Percentiles rank a stretch among this genome's conserved stretches.
Evolutionary conservation across 768 basidiomycete genomes (phyloP).

Genomic region (Cyclocybe aegerita): DNA sequence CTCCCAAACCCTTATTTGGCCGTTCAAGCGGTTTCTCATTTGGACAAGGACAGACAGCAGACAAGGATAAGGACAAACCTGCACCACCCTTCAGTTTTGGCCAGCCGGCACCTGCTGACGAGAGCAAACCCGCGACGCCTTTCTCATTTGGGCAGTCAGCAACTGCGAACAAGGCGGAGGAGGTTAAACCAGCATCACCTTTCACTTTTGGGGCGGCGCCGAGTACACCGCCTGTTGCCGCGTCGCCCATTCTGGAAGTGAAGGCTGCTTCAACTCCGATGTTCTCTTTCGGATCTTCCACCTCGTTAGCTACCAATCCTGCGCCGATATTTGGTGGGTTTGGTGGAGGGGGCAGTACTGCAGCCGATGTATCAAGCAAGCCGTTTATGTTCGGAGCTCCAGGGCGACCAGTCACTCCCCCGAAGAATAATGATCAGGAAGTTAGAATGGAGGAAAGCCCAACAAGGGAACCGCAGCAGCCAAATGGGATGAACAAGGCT

Average conservation of each 20-base stretch:
- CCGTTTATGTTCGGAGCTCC: conserved; percentile 51
- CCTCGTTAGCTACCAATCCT: conserved; percentile 17
- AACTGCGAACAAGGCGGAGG: conserved; percentile 8
- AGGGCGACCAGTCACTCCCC: conserved; percentile 62
- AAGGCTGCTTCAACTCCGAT: conserved; percentile 18
- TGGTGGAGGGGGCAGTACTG: conserved; percentile 40
- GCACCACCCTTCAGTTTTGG: neutral
- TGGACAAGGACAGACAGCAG: conserved; percentile 5
- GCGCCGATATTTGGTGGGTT: conserved; percentile 45
- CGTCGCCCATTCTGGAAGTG: conserved; percentile 14
- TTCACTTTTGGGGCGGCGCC: conserved; percentile 48
- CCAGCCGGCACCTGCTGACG: neutral
- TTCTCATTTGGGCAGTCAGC: conserved; percentile 15
- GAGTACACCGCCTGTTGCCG: conserved; percentile 29
- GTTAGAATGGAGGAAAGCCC: conserved; percentile 85
- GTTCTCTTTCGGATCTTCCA: conserved; percentile 44
- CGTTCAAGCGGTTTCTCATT: conserved; percentile 15
- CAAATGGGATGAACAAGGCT: conserved; percentile 38
- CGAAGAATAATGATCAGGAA: conserved; percentile 61
- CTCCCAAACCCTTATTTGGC: conserved; percentile 44
- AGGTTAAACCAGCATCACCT: conserved; percentile 12
- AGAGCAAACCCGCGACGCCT: neutral
- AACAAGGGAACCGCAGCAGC: conserved; percentile 56
- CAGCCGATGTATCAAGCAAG: conserved; percentile 47
- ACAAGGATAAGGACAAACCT: conserved; percentile 7